A percentile compares a stretch with the other conserved stretches of the same genome.
phyloP scores from a whole-genome alignment of 805 yeast genomes.

The Ogataea ganodermae region DNA sequence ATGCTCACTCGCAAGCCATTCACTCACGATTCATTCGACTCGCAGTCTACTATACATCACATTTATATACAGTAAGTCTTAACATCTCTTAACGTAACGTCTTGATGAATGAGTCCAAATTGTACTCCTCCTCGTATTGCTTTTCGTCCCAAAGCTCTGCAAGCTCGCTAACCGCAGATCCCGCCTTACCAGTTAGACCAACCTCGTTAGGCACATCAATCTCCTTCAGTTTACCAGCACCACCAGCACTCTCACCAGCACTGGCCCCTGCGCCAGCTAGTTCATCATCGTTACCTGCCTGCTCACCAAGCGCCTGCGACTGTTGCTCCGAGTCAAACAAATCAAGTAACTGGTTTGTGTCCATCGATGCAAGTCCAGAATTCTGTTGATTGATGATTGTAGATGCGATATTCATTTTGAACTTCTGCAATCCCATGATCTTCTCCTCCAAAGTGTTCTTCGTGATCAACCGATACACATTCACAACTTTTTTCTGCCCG shows the following conservation, averaged over 20 bases:
- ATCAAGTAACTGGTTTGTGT: slow-evolving; percentile 89
- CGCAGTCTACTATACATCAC: neutral
- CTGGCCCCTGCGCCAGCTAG: slow-evolving; percentile 17
- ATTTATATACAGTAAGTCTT: slow-evolving; percentile 8
- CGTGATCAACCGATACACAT: slow-evolving; percentile 92
- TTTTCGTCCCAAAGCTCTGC: slow-evolving; percentile 96
- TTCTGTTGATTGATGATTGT: slow-evolving; percentile 96
- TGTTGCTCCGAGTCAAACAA: slow-evolving; percentile 75
- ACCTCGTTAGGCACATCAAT: slow-evolving; percentile 54
- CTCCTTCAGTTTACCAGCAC: slow-evolving; percentile 22
- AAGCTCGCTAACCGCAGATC: slow-evolving; percentile 82
- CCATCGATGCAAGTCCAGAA: slow-evolving; percentile 95
- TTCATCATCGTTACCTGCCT: slow-evolving; percentile 26
- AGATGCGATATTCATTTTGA: slow-evolving; percentile 96
- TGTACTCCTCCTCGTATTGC: slow-evolving; percentile 96
- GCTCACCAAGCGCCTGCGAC: slow-evolving; percentile 26
- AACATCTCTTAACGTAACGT: slow-evolving; percentile 45
- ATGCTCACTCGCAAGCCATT: neutral
- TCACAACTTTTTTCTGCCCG: slow-evolving; percentile 97
- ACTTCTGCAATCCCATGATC: slow-evolving; percentile 96
- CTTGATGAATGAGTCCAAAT: slow-evolving; percentile 88
- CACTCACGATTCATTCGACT: neutral
- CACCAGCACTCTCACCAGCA: slow-evolving; percentile 23
- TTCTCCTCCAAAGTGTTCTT: slow-evolving; percentile 93
- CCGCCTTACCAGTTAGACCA: slow-evolving; percentile 82